Base-by-base conservation (phyloP, 225 moss, liverwort and hornwort genomes). In the Climacium dendroides region DNA sequence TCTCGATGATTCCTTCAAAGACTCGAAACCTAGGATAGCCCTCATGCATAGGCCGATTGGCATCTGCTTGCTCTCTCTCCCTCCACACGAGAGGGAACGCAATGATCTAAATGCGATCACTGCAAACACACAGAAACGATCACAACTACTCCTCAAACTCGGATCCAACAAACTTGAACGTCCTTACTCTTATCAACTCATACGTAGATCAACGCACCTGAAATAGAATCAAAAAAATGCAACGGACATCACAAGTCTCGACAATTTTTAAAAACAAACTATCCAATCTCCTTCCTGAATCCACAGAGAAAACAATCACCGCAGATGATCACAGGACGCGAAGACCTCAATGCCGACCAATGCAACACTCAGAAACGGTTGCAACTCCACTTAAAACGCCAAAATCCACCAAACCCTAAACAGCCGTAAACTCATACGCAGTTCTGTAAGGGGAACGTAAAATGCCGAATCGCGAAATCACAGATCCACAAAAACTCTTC, bases 21-120 rank as follows among this genome's bases (percentile, higher is more conserved):
- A 84, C n/a, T 88, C 78, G 15, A 78, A 29, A 58, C 73, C 59
- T 60, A 59, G 3, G 67, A 34, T 24, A 37, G 53, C 84, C 66
- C 65, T 84, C 67, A 39, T 82, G 48, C 65, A 87, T 20, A 66
- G 78, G 16, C 89, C 84, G 87, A 85, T 82, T 90, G 85, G 89
- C 90, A 90, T 90, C 85, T 89, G 89, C 87, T 71, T 71, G 26
- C 61, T 83, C 73, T 89, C 84, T 59, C 59, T 20, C 80, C 82
- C 78, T 87, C 78, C 72, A 73, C 20, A 37, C 53, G 32, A 61
- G 50, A 61, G 53, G 39, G 30, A 32, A 80, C 34, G 60, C 82
- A 54, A 32, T 15, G 20, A 75, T 47, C 83, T 74, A 37, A 78
- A 71, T 5, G 62, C 37, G 71, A 84, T 37, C 73, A 80, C 57